phyloP scores from a whole-genome alignment of 805 yeast genomes.

The Ogataea trehalophila region DNA sequence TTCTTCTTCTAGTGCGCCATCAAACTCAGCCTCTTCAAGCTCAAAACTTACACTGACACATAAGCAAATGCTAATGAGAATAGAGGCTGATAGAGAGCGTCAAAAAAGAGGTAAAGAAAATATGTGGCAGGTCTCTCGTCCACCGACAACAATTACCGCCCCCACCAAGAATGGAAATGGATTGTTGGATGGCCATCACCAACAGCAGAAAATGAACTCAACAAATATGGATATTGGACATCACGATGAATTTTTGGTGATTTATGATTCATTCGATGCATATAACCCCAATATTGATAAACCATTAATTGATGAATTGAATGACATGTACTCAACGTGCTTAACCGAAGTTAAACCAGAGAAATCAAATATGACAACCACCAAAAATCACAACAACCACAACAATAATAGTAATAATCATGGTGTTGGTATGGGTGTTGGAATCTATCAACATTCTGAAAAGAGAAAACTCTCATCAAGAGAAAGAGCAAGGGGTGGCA shows the following conservation, averaged over 20 bases:
- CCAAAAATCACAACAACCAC: not conserved
- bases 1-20: not conserved
- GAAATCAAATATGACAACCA: not conserved
- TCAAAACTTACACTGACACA: conserved; percentile 11
- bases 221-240: conserved; percentile 6
- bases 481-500: no score
- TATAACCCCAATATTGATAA: conserved; percentile 18
- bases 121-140: conserved; percentile 54
- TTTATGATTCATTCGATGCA: conserved; percentile 17
- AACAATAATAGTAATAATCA: not conserved
- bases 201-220: conserved; percentile 32
- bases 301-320: conserved; percentile 23
- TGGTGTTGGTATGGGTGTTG: no score
- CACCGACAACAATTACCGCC: no score
- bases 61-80: conserved; percentile 63
- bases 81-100: conserved; percentile 92
- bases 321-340: conserved; percentile 15
- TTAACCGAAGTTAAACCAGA: not conserved
- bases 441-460: no score
- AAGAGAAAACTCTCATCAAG: no score
- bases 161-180: no score
- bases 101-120: conserved; percentile 81
- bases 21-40: not conserved
- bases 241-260: conserved; percentile 30
- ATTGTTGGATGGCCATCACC: no score